Evolutionary conservation across 2,329 filamentous ascomycete genomes (phyloP), one percentile per base, ranked within the genome.

Genomic region (Colletotrichum cordylinicola): DNA sequence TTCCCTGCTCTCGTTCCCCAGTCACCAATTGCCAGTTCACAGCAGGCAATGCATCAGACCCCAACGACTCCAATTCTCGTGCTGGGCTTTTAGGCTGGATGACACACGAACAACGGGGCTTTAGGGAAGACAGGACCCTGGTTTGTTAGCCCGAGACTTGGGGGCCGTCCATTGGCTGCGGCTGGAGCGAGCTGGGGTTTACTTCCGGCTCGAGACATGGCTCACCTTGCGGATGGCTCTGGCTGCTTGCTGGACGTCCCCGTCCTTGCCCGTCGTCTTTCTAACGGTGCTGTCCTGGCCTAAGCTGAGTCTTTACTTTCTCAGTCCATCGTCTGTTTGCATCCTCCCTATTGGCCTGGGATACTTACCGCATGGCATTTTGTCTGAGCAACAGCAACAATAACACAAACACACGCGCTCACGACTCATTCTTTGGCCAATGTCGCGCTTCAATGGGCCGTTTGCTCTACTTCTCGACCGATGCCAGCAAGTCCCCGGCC

Each of bases 91-190:
- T 4, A 37, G 72, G 52, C 58, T 62, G 33, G 70, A 69, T 76
- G 74, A 69, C 74, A 76, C 56, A 65, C 29, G 52, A 73, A 48
- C 24, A 61, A 62, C 69, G 62, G 73, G 73, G 73, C 69, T 58
- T 29, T 58, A 52, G 70, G 33, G 61, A n/a, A 24, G 56, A 75
- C 43, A 52, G 52, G 61, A 43, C 62, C 52, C 72, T 68, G 66
- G 48, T 39, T 33, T 67, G 65, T 67, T 67, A 67, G 65, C n/a
- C 43, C 29, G 29, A 35, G 48, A 67, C 65, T 58, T 68, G 52
- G 66, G 52, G 66, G 66, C 52, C 24, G 52, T 60, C 55, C 27
- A 61, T 70, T 69, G 66, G 33, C 31, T 66, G 27, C 16, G 24
- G 72, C 52, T 24, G 29, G n/a, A 37, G 35, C 48, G 37, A 39